These are phyloP conservation scores for Paramecium sexaurelia DNA, from an alignment of 73 alveolate species.

Conservation along the genomic window DNA sequence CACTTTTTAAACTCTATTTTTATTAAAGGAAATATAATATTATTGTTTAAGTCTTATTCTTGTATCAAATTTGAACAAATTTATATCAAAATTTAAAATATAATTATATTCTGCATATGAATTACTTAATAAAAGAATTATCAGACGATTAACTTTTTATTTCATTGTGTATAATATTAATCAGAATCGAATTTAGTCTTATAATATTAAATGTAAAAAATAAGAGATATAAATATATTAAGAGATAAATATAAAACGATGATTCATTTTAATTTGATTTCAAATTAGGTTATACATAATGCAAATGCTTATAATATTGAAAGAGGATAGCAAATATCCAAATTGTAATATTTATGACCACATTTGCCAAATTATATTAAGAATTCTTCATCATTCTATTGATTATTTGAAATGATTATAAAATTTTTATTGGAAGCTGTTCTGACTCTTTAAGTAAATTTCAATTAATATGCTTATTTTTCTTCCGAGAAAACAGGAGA, in stretches of 20 bases:
- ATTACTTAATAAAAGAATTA: no score
- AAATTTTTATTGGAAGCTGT: background rate
- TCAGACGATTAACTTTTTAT: no score
- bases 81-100: no score
- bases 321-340: background rate
- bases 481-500: background rate
- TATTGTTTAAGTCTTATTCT: no score
- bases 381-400: background rate
- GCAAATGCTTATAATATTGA: slow-evolving; percentile 30
- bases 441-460: background rate
- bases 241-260: background rate
- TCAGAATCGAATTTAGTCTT: no score
- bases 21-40: no score
- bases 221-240: background rate
- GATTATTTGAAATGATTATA: background rate
- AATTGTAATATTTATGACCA: background rate
- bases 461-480: background rate
- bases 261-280: background rate
- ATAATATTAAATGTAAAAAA: no score
- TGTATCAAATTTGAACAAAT: no score
- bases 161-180: no score
- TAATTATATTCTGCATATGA: no score
- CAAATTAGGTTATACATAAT: background rate
- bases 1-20: no score
- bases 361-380: background rate